Evolutionary conservation across 1,284 basidiomycete genomes (phyloP).

Genomic region (Sporisorium iseilematis-ciliati): DNA sequence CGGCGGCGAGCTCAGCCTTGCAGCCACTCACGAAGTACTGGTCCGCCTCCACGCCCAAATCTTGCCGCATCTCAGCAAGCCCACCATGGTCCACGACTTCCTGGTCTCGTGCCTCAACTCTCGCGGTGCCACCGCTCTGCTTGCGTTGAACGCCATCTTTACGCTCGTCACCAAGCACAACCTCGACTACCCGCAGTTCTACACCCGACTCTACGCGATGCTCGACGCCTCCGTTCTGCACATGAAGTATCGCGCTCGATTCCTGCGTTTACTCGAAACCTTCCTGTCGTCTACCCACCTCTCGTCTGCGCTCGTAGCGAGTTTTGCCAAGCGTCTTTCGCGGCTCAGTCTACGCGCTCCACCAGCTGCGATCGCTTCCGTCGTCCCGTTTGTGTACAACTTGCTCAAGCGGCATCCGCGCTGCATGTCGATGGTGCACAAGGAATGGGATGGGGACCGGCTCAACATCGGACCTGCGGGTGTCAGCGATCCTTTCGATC

Average conservation of each 20-base stretch:
- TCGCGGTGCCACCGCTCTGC: constrained; percentile 81
- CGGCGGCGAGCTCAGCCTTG: constrained; percentile 72
- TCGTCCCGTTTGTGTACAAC: constrained; percentile 95
- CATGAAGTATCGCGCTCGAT: constrained; percentile 89
- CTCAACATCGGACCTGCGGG: constrained; percentile 61
- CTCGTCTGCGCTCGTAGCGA: constrained; percentile 87
- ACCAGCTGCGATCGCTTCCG: constrained; percentile 88
- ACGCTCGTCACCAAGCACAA: constrained; percentile 93
- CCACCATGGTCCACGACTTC: constrained; percentile 89
- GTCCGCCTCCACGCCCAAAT: constrained; percentile 86
- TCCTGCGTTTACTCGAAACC: constrained; percentile 90
- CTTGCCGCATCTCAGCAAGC: constrained; percentile 83
- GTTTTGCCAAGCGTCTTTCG: constrained; percentile 91
- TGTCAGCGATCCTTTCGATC: constrained; percentile 74
- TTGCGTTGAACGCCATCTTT: constrained; percentile 92
- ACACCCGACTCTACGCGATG: constrained; percentile 90
- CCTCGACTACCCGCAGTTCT: constrained; percentile 95
- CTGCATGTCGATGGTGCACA: constrained; percentile 92
- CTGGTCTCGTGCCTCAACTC: constrained; percentile 82
- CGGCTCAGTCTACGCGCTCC: constrained; percentile 86
- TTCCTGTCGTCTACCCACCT: constrained; percentile 94
- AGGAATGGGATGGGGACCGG: constrained; percentile 61
- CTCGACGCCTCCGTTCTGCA: constrained; percentile 83
- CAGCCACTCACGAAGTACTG: constrained; percentile 76
- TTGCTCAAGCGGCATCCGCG: constrained; percentile 90